Evolutionary conservation across 441 rosid species (phyloP).

Genomic region (Viola pubescens): DNA sequence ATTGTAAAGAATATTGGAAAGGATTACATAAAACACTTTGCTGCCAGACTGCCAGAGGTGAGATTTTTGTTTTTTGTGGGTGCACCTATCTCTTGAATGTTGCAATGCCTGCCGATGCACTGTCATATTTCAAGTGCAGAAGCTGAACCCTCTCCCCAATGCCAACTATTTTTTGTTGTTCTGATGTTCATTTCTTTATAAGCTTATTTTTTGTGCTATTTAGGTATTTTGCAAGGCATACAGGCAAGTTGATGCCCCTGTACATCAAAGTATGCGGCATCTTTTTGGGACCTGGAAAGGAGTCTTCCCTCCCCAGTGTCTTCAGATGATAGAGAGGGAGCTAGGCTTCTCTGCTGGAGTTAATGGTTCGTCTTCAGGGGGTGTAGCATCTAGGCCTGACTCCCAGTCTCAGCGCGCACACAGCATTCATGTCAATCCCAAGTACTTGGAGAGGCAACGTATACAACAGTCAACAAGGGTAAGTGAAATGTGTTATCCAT

Average conservation of each 20-base stretch:
- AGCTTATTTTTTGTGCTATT: neutral
- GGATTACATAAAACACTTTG: constrained; percentile 85
- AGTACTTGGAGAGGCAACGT: constrained; percentile 88
- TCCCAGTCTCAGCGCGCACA: constrained; percentile 67
- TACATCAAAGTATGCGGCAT: constrained; percentile 83
- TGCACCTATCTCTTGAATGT: neutral
- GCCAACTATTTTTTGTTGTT: neutral
- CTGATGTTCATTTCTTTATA: neutral
- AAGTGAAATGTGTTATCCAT: constrained; percentile 20
- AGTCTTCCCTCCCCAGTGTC: constrained; percentile 72
- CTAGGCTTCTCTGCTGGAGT: constrained; percentile 65
- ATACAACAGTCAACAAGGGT: constrained; percentile 87
- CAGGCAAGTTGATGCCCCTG: constrained; percentile 72
- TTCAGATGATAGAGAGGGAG: constrained; percentile 83
- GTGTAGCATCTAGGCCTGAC: constrained; percentile 53
- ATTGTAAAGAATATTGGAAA: constrained; percentile 96
- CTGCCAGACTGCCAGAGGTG: constrained; percentile 78
- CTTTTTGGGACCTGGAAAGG: constrained; percentile 99
- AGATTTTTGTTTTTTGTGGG: constrained; percentile 23
- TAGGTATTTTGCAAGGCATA: constrained; percentile 93
- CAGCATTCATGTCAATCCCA: constrained; percentile 97
- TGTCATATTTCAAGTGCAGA: too few species aligned
- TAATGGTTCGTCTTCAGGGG: constrained; percentile 61
- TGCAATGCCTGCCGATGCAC: too few species aligned
- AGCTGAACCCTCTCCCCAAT: too few species aligned